These are phyloP conservation scores for Curvularia sp. DNA, from an alignment of 2,329 filamentous ascomycete species.

Conservation along the genomic window DNA sequence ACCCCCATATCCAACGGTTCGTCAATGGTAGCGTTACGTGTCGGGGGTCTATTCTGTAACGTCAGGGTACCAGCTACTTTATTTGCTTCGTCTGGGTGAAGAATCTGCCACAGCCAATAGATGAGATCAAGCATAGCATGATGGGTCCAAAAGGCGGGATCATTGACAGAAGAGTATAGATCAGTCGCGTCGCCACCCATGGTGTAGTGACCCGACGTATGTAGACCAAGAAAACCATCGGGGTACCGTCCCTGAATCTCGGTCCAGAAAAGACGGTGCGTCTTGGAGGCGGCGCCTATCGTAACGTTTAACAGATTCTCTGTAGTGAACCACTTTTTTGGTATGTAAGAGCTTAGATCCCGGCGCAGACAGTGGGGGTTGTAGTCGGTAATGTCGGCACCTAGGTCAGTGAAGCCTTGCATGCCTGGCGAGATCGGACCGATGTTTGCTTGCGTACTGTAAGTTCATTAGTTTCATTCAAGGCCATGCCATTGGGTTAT, in stretches of 20 bases:
- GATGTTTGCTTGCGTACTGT: slow-evolving; percentile 8
- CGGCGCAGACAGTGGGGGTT: slow-evolving; percentile 10
- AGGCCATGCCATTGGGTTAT: background rate
- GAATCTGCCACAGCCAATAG: slow-evolving; percentile 12
- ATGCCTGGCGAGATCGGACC: slow-evolving; percentile 11
- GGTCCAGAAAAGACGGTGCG: slow-evolving; percentile 9
- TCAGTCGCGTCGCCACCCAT: slow-evolving; percentile 12
- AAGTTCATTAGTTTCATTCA: background rate
- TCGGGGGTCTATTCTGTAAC: slow-evolving; percentile 7
- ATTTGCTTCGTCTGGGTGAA: slow-evolving; percentile 12
- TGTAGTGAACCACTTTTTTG: slow-evolving; percentile 11
- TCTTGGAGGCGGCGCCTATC: background rate
- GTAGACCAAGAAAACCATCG: slow-evolving; percentile 9
- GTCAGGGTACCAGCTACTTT: slow-evolving; percentile 13
- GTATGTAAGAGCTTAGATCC: slow-evolving; percentile 10
- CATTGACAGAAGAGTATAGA: slow-evolving; percentile 13
- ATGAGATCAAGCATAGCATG: slow-evolving; percentile 14
- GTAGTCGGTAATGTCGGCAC: slow-evolving; percentile 2
- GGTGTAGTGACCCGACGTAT: slow-evolving; percentile 10
- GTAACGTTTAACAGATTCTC: slow-evolving; percentile 9
- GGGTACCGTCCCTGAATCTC: slow-evolving; percentile 13
- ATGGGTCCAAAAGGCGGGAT: slow-evolving; percentile 11
- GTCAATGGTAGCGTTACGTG: slow-evolving; percentile 11
- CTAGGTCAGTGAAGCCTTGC: slow-evolving; percentile 12
- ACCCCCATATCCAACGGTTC: slow-evolving; percentile 10